Percentiles rank a stretch among this genome's conserved stretches.
Conservation (phyloP, 768 basidiomycete genomes). For the Tylopilus intermedius region DNA sequence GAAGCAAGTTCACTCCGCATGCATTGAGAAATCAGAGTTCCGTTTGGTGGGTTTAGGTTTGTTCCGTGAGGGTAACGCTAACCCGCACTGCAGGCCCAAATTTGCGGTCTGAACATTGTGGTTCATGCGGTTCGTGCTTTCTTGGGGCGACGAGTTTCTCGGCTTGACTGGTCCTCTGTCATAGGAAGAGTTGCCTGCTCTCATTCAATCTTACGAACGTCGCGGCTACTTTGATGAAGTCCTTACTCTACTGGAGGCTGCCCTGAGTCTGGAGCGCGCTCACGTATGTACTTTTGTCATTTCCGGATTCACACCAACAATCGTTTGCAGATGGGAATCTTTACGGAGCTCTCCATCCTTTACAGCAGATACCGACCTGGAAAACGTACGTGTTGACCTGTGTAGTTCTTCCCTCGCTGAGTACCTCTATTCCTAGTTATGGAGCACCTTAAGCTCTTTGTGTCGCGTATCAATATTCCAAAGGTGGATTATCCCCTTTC, state of each 20-base stretch:
- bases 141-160: constrained; percentile 4
- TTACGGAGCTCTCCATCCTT: constrained; percentile 87
- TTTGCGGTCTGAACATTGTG: constrained; percentile 96
- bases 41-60: constrained; percentile 55
- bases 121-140: constrained; percentile 65
- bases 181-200: constrained; percentile 70
- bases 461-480: constrained; percentile 95
- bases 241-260: constrained; percentile 86
- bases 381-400: constrained; percentile 58
- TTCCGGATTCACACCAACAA: constrained; percentile 12
- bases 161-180: constrained; percentile 1
- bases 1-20: constrained; percentile 99
- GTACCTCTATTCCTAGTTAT: constrained; percentile 56
- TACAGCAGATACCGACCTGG: constrained; percentile 94
- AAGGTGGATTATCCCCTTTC: constrained; percentile 46
- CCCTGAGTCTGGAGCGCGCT: constrained; percentile 92
- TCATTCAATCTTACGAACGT: constrained; percentile 82
- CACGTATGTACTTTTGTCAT: constrained; percentile 48
- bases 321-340: constrained; percentile 78
- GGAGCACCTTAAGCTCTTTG: constrained; percentile 97
- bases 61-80: constrained; percentile 1
- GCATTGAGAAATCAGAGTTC: constrained; percentile 97
- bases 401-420: background rate
- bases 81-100: constrained; percentile 65
- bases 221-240: constrained; percentile 94